Evolutionary conservation across 78 protist species (phyloP).

Genomic region (Mantamonas sphyraenae): DNA sequence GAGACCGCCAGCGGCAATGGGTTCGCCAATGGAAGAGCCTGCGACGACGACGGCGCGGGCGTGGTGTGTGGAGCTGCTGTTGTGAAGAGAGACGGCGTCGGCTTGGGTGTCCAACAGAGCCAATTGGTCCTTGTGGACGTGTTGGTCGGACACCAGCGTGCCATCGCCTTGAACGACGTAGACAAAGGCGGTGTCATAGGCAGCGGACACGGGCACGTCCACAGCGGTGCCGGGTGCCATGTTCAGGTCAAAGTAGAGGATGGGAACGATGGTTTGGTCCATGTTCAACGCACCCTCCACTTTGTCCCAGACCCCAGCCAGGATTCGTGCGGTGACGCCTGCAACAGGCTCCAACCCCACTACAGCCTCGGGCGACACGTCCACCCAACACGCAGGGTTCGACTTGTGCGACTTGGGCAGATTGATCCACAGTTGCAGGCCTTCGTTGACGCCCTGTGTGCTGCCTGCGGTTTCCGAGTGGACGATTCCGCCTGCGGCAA

Average conservation of each 20-base stretch:
- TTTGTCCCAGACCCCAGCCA: conserved; percentile 18
- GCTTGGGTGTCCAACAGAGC: too few species aligned
- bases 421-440: conserved; percentile 62
- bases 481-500: conserved; percentile 46
- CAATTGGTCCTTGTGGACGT: too few species aligned
- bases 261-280: not conserved
- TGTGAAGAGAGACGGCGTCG: not conserved
- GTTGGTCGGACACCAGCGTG: too few species aligned
- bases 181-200: not conserved
- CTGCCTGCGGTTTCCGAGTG: conserved; percentile 29
- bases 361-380: conserved; percentile 10
- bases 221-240: not conserved
- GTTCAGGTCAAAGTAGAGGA: conserved; percentile 5
- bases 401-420: conserved; percentile 53
- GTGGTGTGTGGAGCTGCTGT: not conserved
- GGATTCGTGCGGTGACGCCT: not conserved
- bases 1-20: conserved; percentile 65
- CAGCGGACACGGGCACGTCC: not conserved
- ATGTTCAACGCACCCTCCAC: not conserved
- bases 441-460: not conserved
- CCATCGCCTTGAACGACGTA: not conserved
- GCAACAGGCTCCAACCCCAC: conserved; percentile 1
- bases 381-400: conserved; percentile 69
- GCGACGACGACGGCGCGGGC: conserved; percentile 33
- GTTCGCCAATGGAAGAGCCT: conserved; percentile 48